Evolutionary conservation across 257 asterid genomes (phyloP).

Genomic region (Datura wrightii): DNA sequence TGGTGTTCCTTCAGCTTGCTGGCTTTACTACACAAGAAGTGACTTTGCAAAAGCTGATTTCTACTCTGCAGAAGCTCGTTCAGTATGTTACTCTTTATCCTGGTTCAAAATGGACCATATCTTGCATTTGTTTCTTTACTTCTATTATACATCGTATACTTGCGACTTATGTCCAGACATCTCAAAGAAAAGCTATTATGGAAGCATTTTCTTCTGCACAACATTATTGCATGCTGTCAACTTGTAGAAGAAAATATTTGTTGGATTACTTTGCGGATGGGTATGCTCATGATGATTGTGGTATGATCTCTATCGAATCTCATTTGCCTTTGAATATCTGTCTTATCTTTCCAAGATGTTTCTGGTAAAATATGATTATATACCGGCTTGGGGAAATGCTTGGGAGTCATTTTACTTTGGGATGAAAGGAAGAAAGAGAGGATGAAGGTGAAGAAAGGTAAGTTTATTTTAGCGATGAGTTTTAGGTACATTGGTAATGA

Average conservation of each 20-base stretch:
- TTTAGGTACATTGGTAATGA: background rate
- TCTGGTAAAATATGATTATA: background rate
- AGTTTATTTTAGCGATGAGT: background rate
- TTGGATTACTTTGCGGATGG: constrained; percentile 85
- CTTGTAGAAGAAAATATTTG: constrained; percentile 89
- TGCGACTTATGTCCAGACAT: constrained; percentile 57
- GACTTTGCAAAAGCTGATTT: constrained; percentile 83
- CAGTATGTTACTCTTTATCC: constrained; percentile 53
- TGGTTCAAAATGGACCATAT: constrained; percentile 33
- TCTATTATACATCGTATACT: background rate
- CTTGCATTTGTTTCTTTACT: background rate
- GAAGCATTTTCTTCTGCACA: constrained; percentile 83
- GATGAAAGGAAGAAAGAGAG: background rate
- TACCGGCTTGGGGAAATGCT: background rate
- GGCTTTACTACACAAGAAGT: constrained; percentile 80
- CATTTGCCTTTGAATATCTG: background rate
- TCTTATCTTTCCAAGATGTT: too few relatives aligned
- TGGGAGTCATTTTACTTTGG: background rate
- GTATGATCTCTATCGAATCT: constrained; percentile 46
- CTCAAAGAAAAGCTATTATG: constrained; percentile 77
- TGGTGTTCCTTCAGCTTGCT: constrained; percentile 87
- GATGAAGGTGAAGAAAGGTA: background rate
- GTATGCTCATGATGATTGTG: constrained; percentile 60
- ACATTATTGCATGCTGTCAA: constrained; percentile 75
- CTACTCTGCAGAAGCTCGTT: constrained; percentile 78